Conservation (phyloP, 192 early-diverging fungal genomes). For the Gryganskiella cystojenkinii region DNA sequence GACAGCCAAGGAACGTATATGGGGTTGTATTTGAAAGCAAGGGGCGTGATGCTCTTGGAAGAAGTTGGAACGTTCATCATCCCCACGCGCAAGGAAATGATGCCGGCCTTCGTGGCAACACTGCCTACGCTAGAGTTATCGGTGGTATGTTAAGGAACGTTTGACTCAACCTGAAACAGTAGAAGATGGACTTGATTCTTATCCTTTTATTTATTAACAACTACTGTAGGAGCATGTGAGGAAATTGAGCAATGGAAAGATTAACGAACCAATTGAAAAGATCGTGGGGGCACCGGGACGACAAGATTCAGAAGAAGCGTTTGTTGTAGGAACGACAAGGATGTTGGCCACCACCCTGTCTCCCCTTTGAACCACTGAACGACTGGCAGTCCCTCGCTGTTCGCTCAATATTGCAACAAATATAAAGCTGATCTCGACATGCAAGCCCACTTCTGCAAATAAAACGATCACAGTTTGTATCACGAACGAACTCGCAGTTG, state of each 20-base stretch:
- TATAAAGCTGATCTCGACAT: no score
- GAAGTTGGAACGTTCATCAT: constrained; percentile 19
- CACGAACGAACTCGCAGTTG: no score
- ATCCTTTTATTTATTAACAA: constrained; percentile 9
- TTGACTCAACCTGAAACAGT: not conserved
- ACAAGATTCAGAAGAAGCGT: constrained; percentile 11
- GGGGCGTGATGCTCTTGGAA: constrained; percentile 21
- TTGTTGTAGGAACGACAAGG: not conserved
- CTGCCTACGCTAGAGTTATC: constrained; percentile 14
- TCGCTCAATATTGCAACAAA: no score
- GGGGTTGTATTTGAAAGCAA: constrained; percentile 12
- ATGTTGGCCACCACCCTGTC: not conserved
- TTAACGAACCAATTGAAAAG: not conserved
- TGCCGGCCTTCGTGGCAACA: constrained; percentile 17
- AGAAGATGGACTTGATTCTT: constrained; percentile 9
- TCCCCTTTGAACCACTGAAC: not conserved
- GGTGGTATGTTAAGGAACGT: constrained; percentile 14
- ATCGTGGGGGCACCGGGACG: constrained; percentile 7
- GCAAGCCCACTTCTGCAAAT: no score
- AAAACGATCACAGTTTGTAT: no score
- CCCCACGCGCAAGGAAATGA: constrained; percentile 14
- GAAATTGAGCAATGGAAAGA: not conserved
- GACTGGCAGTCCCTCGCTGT: not conserved
- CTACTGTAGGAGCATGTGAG: constrained; percentile 4
- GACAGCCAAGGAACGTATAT: constrained; percentile 10